These are phyloP conservation scores for Pythium coloratum DNA, from an alignment of 352 stramenopile genomes.

Conservation along the genomic window DNA sequence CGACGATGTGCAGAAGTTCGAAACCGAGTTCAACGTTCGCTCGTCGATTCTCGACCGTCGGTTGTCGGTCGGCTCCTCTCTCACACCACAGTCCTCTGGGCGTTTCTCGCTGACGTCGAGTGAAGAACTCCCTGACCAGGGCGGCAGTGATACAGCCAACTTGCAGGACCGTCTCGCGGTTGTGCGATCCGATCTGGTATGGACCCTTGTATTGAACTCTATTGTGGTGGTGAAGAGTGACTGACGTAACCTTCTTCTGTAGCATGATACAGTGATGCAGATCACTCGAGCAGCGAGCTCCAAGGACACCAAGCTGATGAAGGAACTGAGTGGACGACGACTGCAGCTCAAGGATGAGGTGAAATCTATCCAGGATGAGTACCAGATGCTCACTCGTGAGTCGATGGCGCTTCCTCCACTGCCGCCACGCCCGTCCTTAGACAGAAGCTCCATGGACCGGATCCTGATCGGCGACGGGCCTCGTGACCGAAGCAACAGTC, in stretches of 20 bases:
- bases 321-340: slow-evolving; percentile 52
- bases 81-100: slow-evolving; percentile 18
- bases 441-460: slow-evolving; percentile 18
- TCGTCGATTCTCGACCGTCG: slow-evolving; percentile 33
- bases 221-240: background rate
- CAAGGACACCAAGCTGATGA: slow-evolving; percentile 49
- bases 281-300: slow-evolving; percentile 56
- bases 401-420: slow-evolving; percentile 24
- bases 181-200: slow-evolving; percentile 24
- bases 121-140: background rate
- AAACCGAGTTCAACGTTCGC: slow-evolving; percentile 55
- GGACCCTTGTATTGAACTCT: background rate
- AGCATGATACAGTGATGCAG: slow-evolving; percentile 69
- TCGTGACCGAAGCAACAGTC: slow-evolving; percentile 29
- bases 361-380: slow-evolving; percentile 61
- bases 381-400: slow-evolving; percentile 27
- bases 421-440: slow-evolving; percentile 19
- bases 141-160: background rate
- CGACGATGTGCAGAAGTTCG: slow-evolving; percentile 74
- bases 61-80: slow-evolving; percentile 8
- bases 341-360: slow-evolving; percentile 76
- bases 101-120: slow-evolving; percentile 13
- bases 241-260: background rate
- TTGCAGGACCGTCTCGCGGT: slow-evolving; percentile 18
- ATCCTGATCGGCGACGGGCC: slow-evolving; percentile 2